These are phyloP conservation scores for Hypoxylon intermedium DNA, from an alignment of 495 filamentous ascomycete species.

Conservation along the genomic window DNA sequence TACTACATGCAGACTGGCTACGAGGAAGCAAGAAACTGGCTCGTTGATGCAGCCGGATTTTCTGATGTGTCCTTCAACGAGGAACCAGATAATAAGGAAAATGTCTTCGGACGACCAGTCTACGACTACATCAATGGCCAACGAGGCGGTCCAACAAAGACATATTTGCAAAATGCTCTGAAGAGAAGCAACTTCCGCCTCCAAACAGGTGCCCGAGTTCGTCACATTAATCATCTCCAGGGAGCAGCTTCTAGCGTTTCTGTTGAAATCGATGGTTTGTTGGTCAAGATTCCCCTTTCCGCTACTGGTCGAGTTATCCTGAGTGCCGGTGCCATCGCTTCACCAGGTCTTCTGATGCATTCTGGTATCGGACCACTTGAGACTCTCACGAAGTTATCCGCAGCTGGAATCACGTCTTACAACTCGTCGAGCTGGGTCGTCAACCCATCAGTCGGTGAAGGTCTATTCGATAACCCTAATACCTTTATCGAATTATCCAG, in stretches of 20 bases:
- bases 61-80: conserved; percentile 59
- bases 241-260: conserved; percentile 58
- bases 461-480: conserved; percentile 55
- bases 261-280: conserved; percentile 45
- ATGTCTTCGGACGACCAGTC: conserved; percentile 58
- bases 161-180: conserved; percentile 62
- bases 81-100: conserved; percentile 60
- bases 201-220: conserved; percentile 56
- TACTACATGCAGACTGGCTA: conserved; percentile 64
- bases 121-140: conserved; percentile 62
- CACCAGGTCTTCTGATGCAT: conserved; percentile 65
- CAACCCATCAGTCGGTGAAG: conserved; percentile 46
- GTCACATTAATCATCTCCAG: conserved; percentile 56
- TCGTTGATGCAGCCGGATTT: conserved; percentile 57
- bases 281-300: conserved; percentile 53
- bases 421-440: conserved; percentile 44
- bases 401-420: conserved; percentile 31
- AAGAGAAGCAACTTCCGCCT: conserved; percentile 60
- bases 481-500: conserved; percentile 51
- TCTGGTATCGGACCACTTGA: conserved; percentile 55
- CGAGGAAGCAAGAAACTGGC: conserved; percentile 56
- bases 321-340: conserved; percentile 61
- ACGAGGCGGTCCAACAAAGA: conserved; percentile 63
- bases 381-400: conserved; percentile 33
- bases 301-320: conserved; percentile 61